Evolutionary conservation across 345 rosid species (phyloP), one percentile per base, ranked within the genome.

Genomic region (Pelargonium nanum): DNA sequence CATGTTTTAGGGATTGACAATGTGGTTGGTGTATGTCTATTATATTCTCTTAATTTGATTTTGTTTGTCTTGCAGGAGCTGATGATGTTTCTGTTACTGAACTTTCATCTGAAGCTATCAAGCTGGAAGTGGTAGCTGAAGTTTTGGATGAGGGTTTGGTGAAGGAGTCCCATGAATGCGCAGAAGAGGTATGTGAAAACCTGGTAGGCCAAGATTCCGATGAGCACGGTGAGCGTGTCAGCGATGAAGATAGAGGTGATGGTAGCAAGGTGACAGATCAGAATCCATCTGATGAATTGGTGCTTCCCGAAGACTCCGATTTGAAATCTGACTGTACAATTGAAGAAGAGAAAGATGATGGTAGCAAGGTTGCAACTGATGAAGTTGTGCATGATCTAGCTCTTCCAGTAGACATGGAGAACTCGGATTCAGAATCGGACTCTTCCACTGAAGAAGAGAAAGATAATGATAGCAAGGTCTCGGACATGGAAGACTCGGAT

Each of bases 121-220:
- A 23, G 4, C 12, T 25, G 13, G 57, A 55, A 25, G 26, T 21
- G 56, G 56, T 7, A 4, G 56, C 63, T 63, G 62, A 1, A n/a
- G 34, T 59, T 16, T 64, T 65, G 57, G 64, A 65, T 25, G 73
- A 45, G 19, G 61, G n/a, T 60, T 56, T 40, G n/a, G 69, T 63
- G 55, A 67, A 62, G 52, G 9, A 40, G 48, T 40, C 48, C 48
- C 9, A 40, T 12, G 16, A 40, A 17, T 40, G 9, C 16, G 15
- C 48, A 9, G 16, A 40, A 40, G 48, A n/a, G n/a, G n/a, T n/a
- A n/a, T n/a, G 48, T 40, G 48, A 40, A 3, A 5, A 30, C 40
- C 4, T 12, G 40, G 40, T n/a, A n/a, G n/a, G n/a, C n/a, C n/a
- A n/a, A 30, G 1, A 34, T 9, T 34, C 45, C 12, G 7, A 3